Base-by-base conservation (phyloP, 495 filamentous ascomycete genomes). In the Aspergillus sclerotioniger region DNA sequence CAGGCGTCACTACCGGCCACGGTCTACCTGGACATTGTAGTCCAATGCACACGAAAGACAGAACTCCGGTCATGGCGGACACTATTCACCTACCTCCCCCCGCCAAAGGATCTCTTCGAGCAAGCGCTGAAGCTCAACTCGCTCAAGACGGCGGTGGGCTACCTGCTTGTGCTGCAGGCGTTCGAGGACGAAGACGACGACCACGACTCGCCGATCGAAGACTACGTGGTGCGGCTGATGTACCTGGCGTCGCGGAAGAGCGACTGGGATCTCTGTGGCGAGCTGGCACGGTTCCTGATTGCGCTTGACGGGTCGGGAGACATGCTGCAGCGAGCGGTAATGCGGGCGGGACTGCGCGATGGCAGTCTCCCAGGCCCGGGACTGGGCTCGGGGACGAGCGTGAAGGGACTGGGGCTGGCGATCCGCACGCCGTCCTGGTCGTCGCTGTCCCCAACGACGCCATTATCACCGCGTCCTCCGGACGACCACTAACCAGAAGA, bases 201-300 rank as follows among this genome's bases (percentile, higher is more conserved):
- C 49, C 70, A 76, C 48, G 88, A 92, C 62, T 87, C 92, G 62
- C 69, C 70, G n/a, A 74, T 78, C n/a, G 77, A 80, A 65, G 73
- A 76, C 58, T 78, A 79, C 35, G 86, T 92, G 44, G 88, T 97
- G 0, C 81, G 92, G 19, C 72, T 99, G 39, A 82, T 99, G 25
- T 82, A 82, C n/a, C 76, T 87, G 53, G 94, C 92, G 0, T 92
- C 90, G 57, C 82, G 84, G 29, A 90, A 90, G 72, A 84, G 82
- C 21, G 94, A 99, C 69, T 99, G 93, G 94, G 95, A 98, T 56
- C 79, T 98, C 6, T 98, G 95, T 71, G 96, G 91, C 61, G 95
- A 99, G 67, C 77, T 99, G 3, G 92, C 92, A 21, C 76, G 95
- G 31, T 99, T 99, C 70, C 73, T 99, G 50, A 90, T 93, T 45